Base-by-base conservation (phyloP, 2,329 filamentous ascomycete genomes). In the Botryotinia convoluta region DNA sequence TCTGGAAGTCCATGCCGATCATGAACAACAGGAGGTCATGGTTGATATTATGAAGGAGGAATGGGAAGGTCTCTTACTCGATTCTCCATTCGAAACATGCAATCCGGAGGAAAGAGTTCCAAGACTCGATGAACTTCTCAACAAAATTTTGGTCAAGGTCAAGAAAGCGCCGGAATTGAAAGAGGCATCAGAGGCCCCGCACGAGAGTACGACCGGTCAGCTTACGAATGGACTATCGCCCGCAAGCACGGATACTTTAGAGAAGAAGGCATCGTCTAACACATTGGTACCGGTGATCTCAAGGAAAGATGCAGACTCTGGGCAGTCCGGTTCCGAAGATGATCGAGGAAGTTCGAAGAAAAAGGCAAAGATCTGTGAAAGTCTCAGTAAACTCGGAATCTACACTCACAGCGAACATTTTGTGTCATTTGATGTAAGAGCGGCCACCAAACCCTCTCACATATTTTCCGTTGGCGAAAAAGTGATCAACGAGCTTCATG, bases 41-140 rank as follows among this genome's bases (percentile, higher is more conserved):
- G 95, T 97, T 18, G 88, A 93, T 72, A 97, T 98, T 76, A 98
- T 99, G 92, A 90, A 90, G 76, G 90, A 97, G 77, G 92, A 93
- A 76, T 99, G 95, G 94, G 88, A 87, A 59, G 90, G 88, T 0
- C 84, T 92, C 78, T 85, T 98, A 9, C 85, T 98, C 18, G 90
- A 93, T 35, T 78, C 83, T 71, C 84, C 84, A 54, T 86, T 83
- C 32, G 85, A 87, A 29, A 74, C 74, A 4, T 81, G 80, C 67
- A 74, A 82, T 76, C 85, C 89, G 0, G 83, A 82, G 22, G 84
- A 87, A 72, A 84, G 84, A 8, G 87, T 95, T 39, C 92, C 93
- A 0, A 87, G 89, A 45, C 90, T 97, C 0, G 88, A 89, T 22
- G 89, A 94, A 20, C 83, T 98, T 69, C 87, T 87, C 70, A 87